Base-by-base conservation (phyloP, 768 basidiomycete species). In the Mycena latifolia region DNA sequence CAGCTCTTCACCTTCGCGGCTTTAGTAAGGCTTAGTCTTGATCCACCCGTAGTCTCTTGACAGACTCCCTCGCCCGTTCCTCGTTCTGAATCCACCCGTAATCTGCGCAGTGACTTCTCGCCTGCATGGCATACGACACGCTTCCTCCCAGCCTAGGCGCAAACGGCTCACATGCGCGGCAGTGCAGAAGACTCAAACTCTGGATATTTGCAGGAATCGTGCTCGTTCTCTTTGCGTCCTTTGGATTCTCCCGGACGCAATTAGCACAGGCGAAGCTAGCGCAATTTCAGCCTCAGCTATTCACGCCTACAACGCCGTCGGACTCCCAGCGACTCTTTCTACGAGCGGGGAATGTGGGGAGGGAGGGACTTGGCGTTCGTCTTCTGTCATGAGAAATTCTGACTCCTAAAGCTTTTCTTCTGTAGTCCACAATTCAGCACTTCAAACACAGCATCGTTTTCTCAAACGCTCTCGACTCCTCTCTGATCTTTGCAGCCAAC, bases 401-500 rank as follows among this genome's bases (percentile, higher is more conserved):
- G 39, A 50, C 28, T 41, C 31, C 37, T 64, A 20, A 65, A 33
- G 45, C 43, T 9, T 24, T 65, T 65, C 25, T 18, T 25, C 31
- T 15, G 41, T 46, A 67, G 65, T 67, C 65, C 48, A 62, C 61
- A 28, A 60, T 67, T 17, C 65, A 67, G 39, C 65, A 62, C 50
- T 62, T 67, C 28, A 67, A 67, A 39, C 60, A 67, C 10, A 47
- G 55, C 48, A 67, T 67, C 35, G 60, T 67, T 25, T 47, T 67
- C 39, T 62, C 65, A 9, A 51, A 45, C 20, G 60, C 55, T 4
- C 65, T 67, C 48, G 31, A 62, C 51, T 53, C 65, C n/a, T 51
- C 65, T 10, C 50, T 67, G 31, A 27, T 61, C 5, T 28, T 62
- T 11, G 25, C 50, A 12, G 20, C 55, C 4, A 67, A 62, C 50